Base-by-base conservation (phyloP, 1,284 basidiomycete genomes). In the Ganoderma lucidum region DNA sequence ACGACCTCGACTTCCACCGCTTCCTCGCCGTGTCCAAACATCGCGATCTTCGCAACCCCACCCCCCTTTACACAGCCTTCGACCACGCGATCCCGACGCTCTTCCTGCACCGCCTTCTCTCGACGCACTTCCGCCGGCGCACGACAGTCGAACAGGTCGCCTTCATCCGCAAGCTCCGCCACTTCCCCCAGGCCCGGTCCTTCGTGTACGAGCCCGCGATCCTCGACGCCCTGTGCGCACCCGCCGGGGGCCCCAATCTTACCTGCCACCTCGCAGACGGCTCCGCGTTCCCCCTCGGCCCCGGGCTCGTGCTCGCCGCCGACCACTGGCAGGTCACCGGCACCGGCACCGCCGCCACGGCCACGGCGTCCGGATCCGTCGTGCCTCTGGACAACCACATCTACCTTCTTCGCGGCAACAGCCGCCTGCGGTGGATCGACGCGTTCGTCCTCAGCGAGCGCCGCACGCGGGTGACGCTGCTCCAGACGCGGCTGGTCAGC, bases 201-300 rank as follows among this genome's bases (percentile, higher is more conserved):
- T 35, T 56, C 30, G 53, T 56, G 28, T 56, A 35, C 53, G 53
- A 56, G 17, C 53, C 53, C 23, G 14, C 53, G 63, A 42, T 41
- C 32, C n/a, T 42, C 42, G 12, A 51, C 30, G 19, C 12, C 48
- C 48, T 51, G 2, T 51, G 48, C 23, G 39, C 39, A 14, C 39
- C 39, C 39, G 6, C 39, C 39, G 39, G 39, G 39, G 12, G 39
- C 1, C 10, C 39, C 39, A 4, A 9, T 14, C 6, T 14, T 14
- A 41, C 39, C 39, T 56, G 53, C 30, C 53, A 32, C 6, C 53
- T 55, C 53, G 53, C 30, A 2, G 15, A 55, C 30, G 53, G 53
- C 15, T 6, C 14, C 28, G 30, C 30, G 12, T 55, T 55, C 53
- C 1, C 53, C 14, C 53, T 55, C 53, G 53, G 53, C 2, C 53